Evolutionary conservation across 129 eudicot species (phyloP).

Genomic region (Flaveria ramosissima): DNA sequence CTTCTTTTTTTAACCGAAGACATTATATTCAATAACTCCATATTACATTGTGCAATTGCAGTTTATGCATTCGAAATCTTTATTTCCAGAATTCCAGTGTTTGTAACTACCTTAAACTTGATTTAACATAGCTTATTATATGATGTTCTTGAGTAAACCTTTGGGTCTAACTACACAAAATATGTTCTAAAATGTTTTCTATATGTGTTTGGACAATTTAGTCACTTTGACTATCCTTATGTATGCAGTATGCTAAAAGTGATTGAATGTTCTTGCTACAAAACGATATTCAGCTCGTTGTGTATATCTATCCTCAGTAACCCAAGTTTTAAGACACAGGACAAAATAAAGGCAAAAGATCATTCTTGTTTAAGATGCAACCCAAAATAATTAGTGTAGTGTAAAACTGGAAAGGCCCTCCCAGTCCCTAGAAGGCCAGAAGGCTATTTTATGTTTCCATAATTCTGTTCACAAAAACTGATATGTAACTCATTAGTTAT

Average conservation of each 20-base stretch:
- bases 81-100: background rate
- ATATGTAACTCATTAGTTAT: background rate
- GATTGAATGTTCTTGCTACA: background rate
- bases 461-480: background rate
- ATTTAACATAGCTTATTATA: background rate
- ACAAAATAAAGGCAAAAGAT: background rate
- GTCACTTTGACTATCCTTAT: background rate
- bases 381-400: background rate
- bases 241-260: background rate
- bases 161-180: background rate
- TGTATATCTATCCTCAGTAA: background rate
- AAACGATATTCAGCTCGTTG: background rate
- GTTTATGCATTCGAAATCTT: background rate
- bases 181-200: background rate
- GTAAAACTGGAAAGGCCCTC: background rate
- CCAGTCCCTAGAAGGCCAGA: background rate
- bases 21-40: background rate
- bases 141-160: background rate
- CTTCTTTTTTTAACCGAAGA: background rate
- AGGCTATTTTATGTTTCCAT: background rate
- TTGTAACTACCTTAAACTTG: background rate
- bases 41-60: conserved; percentile 2
- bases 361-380: conserved; percentile 2
- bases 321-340: background rate
- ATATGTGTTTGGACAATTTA: background rate